Evolutionary conservation across 169 alveolate species (phyloP), one percentile per base, ranked within the genome.

Genomic region (Cryptosporidium ubiquitum): DNA sequence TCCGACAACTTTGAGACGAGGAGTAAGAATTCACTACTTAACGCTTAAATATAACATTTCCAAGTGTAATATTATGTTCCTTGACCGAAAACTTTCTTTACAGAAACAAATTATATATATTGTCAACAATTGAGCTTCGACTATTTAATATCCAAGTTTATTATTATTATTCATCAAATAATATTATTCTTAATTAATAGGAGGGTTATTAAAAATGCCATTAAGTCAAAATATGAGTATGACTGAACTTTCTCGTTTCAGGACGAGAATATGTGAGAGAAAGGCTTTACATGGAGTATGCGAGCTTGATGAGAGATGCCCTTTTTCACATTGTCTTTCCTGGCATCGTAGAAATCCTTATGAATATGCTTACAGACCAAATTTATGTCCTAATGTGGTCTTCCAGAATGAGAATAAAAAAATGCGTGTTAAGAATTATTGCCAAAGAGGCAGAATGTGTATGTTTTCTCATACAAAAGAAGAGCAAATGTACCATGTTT

Each of bases 371-470:
- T 79, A 79, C 40, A 58, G 89, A 58, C 89, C 89, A 18, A 79
- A 79, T 44, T 44, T 79, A 58, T 79, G 89, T 47, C 89, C 89
- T 4, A 79, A 79, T 61, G 89, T 79, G 1, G 89, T 79, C 7
- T 79, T 79, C 26, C 89, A 79, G 66, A 79, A 79, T 79, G 89
- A 79, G 44, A 79, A 79, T 58, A 79, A 61, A 26, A 79, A 79
- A 79, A 79, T 79, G 89, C 73, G 89, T 42, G 89, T 79, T 12
- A 79, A 79, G 74, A 79, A 79, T 44, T 79, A 79, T 61, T 79
- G 89, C 40, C 89, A 79, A 64, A 58, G 89, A 40, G 89, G 89
- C 37, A 79, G 89, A 49, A 79, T 79, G 89, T 79, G 89, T 79
- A 79, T 79, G 89, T 79, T 79, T 61, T 79, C 89, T 44, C 89